These are phyloP conservation scores for Venturia asperata DNA, from an alignment of 2,329 filamentous ascomycete species.

Conservation along the genomic window DNA sequence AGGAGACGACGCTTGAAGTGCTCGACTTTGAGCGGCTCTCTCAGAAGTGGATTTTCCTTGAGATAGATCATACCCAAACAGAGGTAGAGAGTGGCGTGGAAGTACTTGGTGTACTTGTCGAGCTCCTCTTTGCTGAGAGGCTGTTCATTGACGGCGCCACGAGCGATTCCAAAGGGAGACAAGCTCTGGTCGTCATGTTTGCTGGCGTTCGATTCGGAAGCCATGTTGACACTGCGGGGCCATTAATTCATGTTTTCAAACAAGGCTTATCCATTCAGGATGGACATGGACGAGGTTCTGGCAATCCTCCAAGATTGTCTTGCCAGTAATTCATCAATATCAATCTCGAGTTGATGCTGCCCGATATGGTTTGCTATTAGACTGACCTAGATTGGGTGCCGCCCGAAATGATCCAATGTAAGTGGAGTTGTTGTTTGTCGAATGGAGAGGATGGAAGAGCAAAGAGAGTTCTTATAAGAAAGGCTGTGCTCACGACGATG, in stretches of 20 bases:
- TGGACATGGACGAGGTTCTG: no score
- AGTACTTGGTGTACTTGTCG: conserved; percentile 18
- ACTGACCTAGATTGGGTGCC: no score
- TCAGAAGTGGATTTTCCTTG: conserved; percentile 63
- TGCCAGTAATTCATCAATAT: no score
- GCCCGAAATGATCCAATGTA: no score
- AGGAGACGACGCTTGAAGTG: conserved; percentile 68
- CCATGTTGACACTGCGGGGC: not conserved
- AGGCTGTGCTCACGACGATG: not conserved
- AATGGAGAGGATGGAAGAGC: not conserved
- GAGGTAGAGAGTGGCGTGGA: conserved; percentile 19
- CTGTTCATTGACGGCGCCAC: conserved; percentile 17
- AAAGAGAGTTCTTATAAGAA: not conserved
- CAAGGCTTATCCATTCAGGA: no score
- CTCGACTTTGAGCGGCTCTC: conserved; percentile 59
- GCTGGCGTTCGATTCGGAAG: conserved; percentile 13
- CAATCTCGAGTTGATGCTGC: no score
- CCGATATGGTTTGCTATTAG: no score
- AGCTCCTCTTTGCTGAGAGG: conserved; percentile 19
- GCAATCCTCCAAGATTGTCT: no score
- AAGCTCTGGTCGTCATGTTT: conserved; percentile 14
- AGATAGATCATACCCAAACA: conserved; percentile 62
- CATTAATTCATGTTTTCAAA: not conserved
- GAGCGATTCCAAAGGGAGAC: conserved; percentile 18
- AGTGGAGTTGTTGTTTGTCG: not conserved